Evolutionary conservation across 2,329 filamentous ascomycete genomes (phyloP), one percentile per base, ranked within the genome.

Genomic region (Elsinoe perseae): DNA sequence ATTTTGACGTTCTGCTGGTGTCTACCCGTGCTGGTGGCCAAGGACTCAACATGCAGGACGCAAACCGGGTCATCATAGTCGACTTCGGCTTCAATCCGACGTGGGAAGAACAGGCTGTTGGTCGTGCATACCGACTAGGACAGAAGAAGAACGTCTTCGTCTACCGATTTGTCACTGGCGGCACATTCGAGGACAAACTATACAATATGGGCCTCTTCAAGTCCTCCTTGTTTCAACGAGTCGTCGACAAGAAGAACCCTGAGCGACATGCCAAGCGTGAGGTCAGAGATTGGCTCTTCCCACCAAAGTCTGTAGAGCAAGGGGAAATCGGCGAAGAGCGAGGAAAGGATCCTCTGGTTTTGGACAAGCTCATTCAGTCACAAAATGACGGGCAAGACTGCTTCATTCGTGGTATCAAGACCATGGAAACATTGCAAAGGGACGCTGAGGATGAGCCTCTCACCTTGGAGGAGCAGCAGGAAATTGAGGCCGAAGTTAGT

Each of bases 1-100:
- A 68, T 1, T 62, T 61, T 20, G 64, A 74, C 16, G 76, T 95
- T 0, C 88, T 88, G 65, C 73, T 96, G 1, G 89, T 95, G 57
- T 95, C 89, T 0, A 95, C 89, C 1, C 83, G 71, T 58, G 89
- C 91, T 7, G 91, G 90, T 20, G 89, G 89, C 0, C 73, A 90
- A 1, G 91, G 91, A 0, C 75, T 95, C 50, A 96, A 96, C 61
- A 85, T 96, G 10, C 81, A 82, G 38, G 84, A 86, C 1, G 91
- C 91, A 1, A 95, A 90, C 66, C 82, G 91, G 18, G 87, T 95
- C 1, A 80, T 96, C 18, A 85, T 96, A 18, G 86, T 95, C 56
- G 91, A 96, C 67, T 89, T 86, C 65, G 77, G 79, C 59, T 95
- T 84, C 72, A 93, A 91, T 61, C 91, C 91, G 0, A 79, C 83